Conservation (phyloP, 106 monocot genomes). For the Amphibolis antarctica region DNA sequence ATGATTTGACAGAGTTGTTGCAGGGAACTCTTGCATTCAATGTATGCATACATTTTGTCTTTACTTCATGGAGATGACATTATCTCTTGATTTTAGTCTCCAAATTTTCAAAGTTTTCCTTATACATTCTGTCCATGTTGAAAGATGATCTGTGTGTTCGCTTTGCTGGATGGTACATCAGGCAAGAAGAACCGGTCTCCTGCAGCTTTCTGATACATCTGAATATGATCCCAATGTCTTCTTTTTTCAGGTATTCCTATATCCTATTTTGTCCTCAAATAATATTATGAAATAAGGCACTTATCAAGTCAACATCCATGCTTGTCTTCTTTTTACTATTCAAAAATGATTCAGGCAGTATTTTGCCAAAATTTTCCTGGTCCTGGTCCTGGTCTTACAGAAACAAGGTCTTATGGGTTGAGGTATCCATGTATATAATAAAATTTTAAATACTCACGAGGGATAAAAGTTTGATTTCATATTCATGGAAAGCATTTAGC, state of each 20-base stretch:
- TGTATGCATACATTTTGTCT: constrained; percentile 29
- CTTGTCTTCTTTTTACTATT: too few species aligned
- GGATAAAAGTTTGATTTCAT: too few species aligned
- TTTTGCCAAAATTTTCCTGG: too few species aligned
- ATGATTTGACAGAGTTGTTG: constrained; percentile 82
- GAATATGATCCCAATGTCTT: constrained; percentile 71
- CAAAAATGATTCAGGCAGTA: too few species aligned
- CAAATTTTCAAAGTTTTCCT: background rate
- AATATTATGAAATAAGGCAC: too few species aligned
- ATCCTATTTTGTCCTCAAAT: background rate
- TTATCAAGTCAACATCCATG: too few species aligned
- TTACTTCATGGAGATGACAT: background rate
- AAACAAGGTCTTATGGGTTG: too few species aligned
- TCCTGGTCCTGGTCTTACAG: too few species aligned
- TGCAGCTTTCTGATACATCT: constrained; percentile 53
- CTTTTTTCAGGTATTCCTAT: constrained; percentile 63
- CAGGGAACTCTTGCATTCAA: constrained; percentile 54
- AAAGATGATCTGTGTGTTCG: background rate
- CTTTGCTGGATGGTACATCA: constrained; percentile 12
- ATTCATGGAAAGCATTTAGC: too few species aligned
- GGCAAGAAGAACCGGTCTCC: constrained; percentile 58
- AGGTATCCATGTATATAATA: too few species aligned
- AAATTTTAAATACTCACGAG: too few species aligned
- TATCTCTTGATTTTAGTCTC: background rate
- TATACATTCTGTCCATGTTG: background rate